Conservation (phyloP, 1,284 basidiomycete genomes). For the Ustilago cynodontis region DNA sequence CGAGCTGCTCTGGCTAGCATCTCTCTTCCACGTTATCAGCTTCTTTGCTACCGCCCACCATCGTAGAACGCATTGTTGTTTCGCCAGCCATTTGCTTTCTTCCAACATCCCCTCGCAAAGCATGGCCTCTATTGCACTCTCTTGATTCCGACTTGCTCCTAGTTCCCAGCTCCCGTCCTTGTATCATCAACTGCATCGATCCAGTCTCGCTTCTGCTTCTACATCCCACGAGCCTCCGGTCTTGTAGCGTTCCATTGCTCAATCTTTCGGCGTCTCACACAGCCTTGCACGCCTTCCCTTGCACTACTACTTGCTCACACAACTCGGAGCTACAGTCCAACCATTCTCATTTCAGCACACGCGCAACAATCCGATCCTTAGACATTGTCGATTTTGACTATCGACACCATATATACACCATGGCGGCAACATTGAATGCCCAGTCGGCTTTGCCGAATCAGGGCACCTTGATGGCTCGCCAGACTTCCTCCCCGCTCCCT, state of each 20-base stretch:
- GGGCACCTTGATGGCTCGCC: constrained; percentile 43
- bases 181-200: constrained; percentile 1
- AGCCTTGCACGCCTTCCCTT: background rate
- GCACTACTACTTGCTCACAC: background rate
- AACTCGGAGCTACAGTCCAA: background rate
- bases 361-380: background rate
- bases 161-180: background rate
- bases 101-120: background rate
- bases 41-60: constrained; percentile 2
- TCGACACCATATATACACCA: background rate
- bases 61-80: background rate
- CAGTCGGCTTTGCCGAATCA: constrained; percentile 30
- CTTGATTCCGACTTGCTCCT: background rate
- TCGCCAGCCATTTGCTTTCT: background rate
- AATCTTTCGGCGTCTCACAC: background rate
- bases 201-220: background rate
- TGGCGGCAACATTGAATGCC: constrained; percentile 40
- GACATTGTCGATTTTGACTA: background rate
- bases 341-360: background rate
- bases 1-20: constrained; percentile 38
- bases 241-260: background rate
- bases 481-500: constrained; percentile 59
- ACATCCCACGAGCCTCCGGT: background rate
- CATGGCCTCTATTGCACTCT: background rate
- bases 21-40: background rate